These are phyloP conservation scores for Chenopodium suecicum DNA, from an alignment of 148 eudicot species.

Conservation along the genomic window DNA sequence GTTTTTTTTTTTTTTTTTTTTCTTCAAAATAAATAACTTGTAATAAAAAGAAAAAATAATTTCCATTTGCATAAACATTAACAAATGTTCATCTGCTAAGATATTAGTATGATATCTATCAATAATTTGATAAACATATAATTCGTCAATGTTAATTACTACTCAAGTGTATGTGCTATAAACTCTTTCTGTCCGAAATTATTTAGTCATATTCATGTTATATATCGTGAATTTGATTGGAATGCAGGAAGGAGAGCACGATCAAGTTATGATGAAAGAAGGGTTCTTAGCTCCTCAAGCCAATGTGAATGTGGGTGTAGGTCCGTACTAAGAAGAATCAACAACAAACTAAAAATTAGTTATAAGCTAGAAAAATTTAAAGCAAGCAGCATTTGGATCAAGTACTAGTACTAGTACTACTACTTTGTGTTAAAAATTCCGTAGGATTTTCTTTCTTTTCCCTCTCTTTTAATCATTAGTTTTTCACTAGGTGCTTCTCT, in stretches of 20 bases:
- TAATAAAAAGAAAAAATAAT: no score
- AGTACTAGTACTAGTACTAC: constrained; percentile 17
- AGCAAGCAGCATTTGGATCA: constrained; percentile 16
- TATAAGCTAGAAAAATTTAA: constrained; percentile 10
- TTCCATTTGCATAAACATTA: no score
- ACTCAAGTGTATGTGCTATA: no score
- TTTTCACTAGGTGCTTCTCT: constrained; percentile 10
- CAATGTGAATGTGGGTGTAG: constrained; percentile 66
- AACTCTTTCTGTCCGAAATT: no score
- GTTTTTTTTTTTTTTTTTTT: background rate
- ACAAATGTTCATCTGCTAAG: no score
- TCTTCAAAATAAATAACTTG: no score
- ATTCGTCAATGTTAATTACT: no score
- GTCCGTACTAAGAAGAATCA: constrained; percentile 55
- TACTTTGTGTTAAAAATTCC: constrained; percentile 1
- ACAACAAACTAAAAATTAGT: constrained; percentile 8
- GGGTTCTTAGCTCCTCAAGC: constrained; percentile 65
- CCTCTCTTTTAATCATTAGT: background rate
- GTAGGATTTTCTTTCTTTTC: background rate
- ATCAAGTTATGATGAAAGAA: constrained; percentile 63
- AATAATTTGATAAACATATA: no score
- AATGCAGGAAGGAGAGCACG: constrained; percentile 82
- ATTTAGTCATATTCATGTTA: no score
- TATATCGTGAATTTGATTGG: background rate
- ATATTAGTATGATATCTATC: no score